Percentiles rank a stretch among this genome's conserved stretches.
phyloP scores from a whole-genome alignment of 768 basidiomycete genomes.

The Crucibulum laeve region DNA sequence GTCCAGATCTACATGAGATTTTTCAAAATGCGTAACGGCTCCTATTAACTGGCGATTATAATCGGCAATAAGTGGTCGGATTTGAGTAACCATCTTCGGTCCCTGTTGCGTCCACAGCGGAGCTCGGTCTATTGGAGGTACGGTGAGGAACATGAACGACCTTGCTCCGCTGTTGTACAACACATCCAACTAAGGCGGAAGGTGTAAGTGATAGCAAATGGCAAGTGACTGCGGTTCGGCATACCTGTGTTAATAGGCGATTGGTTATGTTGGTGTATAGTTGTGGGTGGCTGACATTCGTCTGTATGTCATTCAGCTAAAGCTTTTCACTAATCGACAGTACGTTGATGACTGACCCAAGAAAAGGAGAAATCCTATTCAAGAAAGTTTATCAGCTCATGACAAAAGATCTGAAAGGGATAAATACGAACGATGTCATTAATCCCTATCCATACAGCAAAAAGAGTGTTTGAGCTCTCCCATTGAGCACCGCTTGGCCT shows the following conservation, averaged over 20 bases:
- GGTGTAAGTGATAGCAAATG: conserved; percentile 1
- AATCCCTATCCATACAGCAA: conserved; percentile 64
- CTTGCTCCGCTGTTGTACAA: conserved; percentile 46
- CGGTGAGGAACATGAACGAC: conserved; percentile 61
- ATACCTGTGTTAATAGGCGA: conserved; percentile 26
- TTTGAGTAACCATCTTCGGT: conserved; percentile 25
- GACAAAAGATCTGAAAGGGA: too few relatives aligned
- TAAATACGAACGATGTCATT: conserved; percentile 49
- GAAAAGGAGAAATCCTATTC: conserved; percentile 43
- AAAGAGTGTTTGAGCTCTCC: conserved; percentile 48
- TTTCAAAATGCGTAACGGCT: conserved; percentile 33
- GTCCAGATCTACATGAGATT: conserved; percentile 35
- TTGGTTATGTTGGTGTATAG: conserved; percentile 30
- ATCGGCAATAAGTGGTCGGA: conserved; percentile 32
- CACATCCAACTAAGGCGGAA: conserved; percentile 34
- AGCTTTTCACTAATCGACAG: neutral
- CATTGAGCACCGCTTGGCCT: conserved; percentile 44
- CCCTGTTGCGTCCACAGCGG: conserved; percentile 41
- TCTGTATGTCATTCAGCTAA: conserved; percentile 15
- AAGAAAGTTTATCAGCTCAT: conserved; percentile 13
- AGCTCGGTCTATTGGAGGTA: conserved; percentile 54
- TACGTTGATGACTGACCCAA: conserved; percentile 27
- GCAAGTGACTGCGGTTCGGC: conserved; percentile 4
- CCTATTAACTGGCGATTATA: conserved; percentile 45
- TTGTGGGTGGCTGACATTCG: conserved; percentile 28